phyloP scores from a whole-genome alignment of 2,329 filamentous ascomycete species.

The Pseudocercospora ulei region DNA sequence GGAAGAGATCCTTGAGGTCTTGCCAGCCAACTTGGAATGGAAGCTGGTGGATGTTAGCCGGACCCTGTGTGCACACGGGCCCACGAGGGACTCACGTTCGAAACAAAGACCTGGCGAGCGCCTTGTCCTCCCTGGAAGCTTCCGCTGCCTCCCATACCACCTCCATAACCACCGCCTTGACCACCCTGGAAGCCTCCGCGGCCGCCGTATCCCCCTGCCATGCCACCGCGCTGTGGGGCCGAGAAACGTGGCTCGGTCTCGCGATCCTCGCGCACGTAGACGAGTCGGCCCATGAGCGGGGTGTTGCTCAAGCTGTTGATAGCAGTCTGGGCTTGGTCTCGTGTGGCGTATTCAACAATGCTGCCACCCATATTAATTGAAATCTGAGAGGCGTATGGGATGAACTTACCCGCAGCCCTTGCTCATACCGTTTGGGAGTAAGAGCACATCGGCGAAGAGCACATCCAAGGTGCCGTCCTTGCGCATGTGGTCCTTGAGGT shows the following conservation, averaged over 20 bases:
- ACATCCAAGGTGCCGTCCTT: slow-evolving; percentile 82
- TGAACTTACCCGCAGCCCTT: slow-evolving; percentile 98
- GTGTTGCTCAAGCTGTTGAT: slow-evolving; percentile 98
- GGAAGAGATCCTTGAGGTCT: slow-evolving; percentile 96
- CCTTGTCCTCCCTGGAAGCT: slow-evolving; percentile 47
- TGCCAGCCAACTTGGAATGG: slow-evolving; percentile 98
- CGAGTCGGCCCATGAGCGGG: slow-evolving; percentile 94
- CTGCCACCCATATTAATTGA: slow-evolving; percentile 39
- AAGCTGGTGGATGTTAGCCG: slow-evolving; percentile 52
- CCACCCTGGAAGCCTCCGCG: slow-evolving; percentile 52
- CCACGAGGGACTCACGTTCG: slow-evolving; percentile 58
- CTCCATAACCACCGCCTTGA: slow-evolving; percentile 46
- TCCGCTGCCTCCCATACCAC: slow-evolving; percentile 35
- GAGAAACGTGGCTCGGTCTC: slow-evolving; percentile 90
- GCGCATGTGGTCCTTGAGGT: slow-evolving; percentile 99
- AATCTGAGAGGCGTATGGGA: slow-evolving; percentile 4
- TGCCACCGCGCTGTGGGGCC: slow-evolving; percentile 45
- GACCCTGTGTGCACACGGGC: background rate
- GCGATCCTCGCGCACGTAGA: slow-evolving; percentile 98
- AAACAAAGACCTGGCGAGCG: slow-evolving; percentile 88
- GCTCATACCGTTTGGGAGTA: slow-evolving; percentile 99
- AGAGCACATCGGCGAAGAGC: slow-evolving; percentile 96
- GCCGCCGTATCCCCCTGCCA: slow-evolving; percentile 43
- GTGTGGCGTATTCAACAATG: slow-evolving; percentile 99
- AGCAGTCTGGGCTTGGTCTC: slow-evolving; percentile 96